These are phyloP conservation scores for Nakazawaea ernobii DNA, from an alignment of 805 yeast genomes.

Conservation along the genomic window DNA sequence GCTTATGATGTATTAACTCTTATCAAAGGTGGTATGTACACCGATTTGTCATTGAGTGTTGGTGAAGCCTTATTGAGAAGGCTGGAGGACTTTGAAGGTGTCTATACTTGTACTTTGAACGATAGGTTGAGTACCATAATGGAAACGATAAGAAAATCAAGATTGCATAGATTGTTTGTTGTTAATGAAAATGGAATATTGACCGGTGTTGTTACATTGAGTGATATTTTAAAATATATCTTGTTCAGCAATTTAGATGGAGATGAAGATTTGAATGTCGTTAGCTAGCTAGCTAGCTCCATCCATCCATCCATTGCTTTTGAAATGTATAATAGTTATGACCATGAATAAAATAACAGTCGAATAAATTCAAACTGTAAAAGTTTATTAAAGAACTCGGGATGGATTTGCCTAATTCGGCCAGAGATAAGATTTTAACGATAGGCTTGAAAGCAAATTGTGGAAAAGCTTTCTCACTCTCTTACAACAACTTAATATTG, in stretches of 20 bases:
- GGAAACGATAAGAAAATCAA: slow-evolving; percentile 87
- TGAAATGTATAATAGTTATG: no score
- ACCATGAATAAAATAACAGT: no score
- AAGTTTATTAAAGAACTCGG: no score
- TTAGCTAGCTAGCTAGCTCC: background rate
- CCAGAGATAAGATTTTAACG: no score
- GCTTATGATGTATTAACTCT: slow-evolving; percentile 91
- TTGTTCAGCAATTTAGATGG: slow-evolving; percentile 41
- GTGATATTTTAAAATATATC: slow-evolving; percentile 84
- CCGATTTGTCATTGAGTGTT: slow-evolving; percentile 82
- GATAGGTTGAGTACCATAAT: slow-evolving; percentile 85
- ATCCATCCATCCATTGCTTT: no score
- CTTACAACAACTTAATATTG: no score
- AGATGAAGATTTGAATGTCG: slow-evolving; percentile 1
- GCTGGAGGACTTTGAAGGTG: slow-evolving; percentile 96
- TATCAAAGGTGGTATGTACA: slow-evolving; percentile 90
- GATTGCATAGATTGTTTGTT: slow-evolving; percentile 87
- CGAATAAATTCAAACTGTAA: no score
- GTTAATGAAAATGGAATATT: slow-evolving; percentile 80
- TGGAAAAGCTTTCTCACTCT: no score
- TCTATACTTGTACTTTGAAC: slow-evolving; percentile 84
- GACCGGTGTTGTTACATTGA: slow-evolving; percentile 80
- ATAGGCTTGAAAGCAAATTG: no score
- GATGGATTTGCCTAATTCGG: no score
- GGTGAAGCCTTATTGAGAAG: slow-evolving; percentile 95